A percentile compares a stretch with the other conserved stretches of the same genome.
Conservation (phyloP, 2,329 filamentous ascomycete genomes). For the Colletotrichum ledebouriae region DNA sequence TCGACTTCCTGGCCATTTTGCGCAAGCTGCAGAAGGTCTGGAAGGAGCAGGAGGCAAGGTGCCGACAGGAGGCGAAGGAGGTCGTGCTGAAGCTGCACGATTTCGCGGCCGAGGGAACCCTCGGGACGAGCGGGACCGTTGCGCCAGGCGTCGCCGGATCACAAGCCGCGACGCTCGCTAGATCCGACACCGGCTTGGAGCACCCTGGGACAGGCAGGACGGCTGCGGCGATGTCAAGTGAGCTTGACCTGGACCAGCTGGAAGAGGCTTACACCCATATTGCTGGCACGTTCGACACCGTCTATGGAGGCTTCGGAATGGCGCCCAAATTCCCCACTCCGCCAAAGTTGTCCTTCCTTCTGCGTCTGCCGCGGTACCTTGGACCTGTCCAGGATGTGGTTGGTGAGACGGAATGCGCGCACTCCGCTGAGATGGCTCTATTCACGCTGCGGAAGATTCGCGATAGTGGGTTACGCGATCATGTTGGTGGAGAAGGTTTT, state of each 20-base stretch:
- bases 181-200: constrained; percentile 47
- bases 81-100: constrained; percentile 85
- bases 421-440: constrained; percentile 83
- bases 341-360: constrained; percentile 84
- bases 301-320: constrained; percentile 83
- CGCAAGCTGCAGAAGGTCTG: constrained; percentile 82
- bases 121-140: constrained; percentile 60
- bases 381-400: constrained; percentile 85
- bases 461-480: constrained; percentile 67
- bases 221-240: constrained; percentile 64
- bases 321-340: constrained; percentile 94
- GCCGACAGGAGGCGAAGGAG: constrained; percentile 85
- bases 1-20: constrained; percentile 87
- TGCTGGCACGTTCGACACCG: constrained; percentile 81
- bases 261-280: constrained; percentile 92
- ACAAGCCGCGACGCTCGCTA: constrained; percentile 29
- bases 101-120: constrained; percentile 89
- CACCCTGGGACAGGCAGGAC: constrained; percentile 34
- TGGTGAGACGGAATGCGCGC: constrained; percentile 81
- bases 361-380: constrained; percentile 80
- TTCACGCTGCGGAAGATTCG: constrained; percentile 83
- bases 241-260: constrained; percentile 88
- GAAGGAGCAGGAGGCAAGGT: constrained; percentile 86
- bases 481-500: constrained; percentile 67
- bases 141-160: constrained; percentile 41